phyloP scores from a whole-genome alignment of 345 rosid genomes.

The Ceriops decandra region DNA sequence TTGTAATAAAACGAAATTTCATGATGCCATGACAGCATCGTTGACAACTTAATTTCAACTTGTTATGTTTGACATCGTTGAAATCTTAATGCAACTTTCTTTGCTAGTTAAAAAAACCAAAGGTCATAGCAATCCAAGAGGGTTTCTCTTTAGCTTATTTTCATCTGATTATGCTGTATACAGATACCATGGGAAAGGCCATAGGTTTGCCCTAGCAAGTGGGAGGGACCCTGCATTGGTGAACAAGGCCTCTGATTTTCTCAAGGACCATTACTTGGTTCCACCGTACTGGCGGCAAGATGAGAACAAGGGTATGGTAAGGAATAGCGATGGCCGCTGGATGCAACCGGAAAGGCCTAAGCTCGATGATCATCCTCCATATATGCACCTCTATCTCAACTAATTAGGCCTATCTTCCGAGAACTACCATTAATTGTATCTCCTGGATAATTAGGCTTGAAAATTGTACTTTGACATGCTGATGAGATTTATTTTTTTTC shows the following conservation, averaged over 20 bases:
- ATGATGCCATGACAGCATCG: no score
- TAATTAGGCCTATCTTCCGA: slow-evolving; percentile 32
- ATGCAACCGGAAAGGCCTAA: slow-evolving; percentile 64
- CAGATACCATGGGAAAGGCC: slow-evolving; percentile 80
- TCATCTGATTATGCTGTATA: background rate
- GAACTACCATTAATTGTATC: background rate
- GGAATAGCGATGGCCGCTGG: slow-evolving; percentile 71
- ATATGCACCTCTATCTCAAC: slow-evolving; percentile 46
- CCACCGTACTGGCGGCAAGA: slow-evolving; percentile 84
- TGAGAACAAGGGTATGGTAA: slow-evolving; percentile 69
- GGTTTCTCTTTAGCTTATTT: no score
- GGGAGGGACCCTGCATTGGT: slow-evolving; percentile 79
- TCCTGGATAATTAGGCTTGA: background rate
- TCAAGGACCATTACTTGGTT: slow-evolving; percentile 71
- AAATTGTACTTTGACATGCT: background rate
- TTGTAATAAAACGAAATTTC: no score
- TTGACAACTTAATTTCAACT: no score
- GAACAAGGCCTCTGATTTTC: slow-evolving; percentile 69
- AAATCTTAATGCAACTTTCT: no score
- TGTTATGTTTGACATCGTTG: no score
- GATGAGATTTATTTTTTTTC: background rate
- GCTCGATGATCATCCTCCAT: slow-evolving; percentile 59
- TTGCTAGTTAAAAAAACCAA: no score
- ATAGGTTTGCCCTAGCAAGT: slow-evolving; percentile 57
- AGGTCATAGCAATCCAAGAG: no score